A percentile compares a stretch with the other conserved stretches of the same genome.
Conservation (phyloP, 306 rosid species). For the Alnus rubra region DNA sequence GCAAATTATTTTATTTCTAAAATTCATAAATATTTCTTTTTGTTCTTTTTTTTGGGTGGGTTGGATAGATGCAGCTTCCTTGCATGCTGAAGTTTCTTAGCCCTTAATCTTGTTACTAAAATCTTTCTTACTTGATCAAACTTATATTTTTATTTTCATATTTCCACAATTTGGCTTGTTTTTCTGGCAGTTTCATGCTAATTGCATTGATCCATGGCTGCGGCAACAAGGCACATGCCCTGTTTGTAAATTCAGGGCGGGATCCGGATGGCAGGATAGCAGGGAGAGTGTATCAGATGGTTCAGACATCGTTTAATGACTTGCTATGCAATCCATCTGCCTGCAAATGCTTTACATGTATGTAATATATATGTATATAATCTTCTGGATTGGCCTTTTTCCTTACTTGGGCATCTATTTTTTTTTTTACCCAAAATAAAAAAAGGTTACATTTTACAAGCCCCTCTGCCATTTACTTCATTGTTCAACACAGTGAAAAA, state of each 20-base stretch:
- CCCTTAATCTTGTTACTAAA: no score
- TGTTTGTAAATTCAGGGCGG: conserved; percentile 58
- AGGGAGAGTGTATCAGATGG: conserved; percentile 43
- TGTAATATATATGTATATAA: conserved; percentile 1
- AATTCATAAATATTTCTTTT: no score
- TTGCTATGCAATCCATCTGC: neutral
- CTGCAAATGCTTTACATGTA: neutral
- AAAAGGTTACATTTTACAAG: neutral
- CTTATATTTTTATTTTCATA: neutral
- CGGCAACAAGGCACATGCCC: conserved; percentile 72
- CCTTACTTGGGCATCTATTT: neutral
- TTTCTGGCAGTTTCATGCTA: conserved; percentile 59
- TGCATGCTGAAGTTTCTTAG: no score
- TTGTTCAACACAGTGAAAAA: neutral
- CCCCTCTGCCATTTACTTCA: neutral
- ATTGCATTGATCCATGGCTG: conserved; percentile 76
- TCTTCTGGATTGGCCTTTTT: neutral
- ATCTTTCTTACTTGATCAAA: no score
- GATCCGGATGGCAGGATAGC: conserved; percentile 45
- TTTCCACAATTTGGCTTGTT: neutral
- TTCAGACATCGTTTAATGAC: conserved; percentile 36
- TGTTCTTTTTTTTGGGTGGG: neutral
- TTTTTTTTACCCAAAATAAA: neutral
- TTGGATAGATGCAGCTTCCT: no score
- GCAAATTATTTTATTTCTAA: neutral